phyloP scores from a whole-genome alignment of 2,329 filamentous ascomycete species.

The Davidsoniella neocaledoniae region DNA sequence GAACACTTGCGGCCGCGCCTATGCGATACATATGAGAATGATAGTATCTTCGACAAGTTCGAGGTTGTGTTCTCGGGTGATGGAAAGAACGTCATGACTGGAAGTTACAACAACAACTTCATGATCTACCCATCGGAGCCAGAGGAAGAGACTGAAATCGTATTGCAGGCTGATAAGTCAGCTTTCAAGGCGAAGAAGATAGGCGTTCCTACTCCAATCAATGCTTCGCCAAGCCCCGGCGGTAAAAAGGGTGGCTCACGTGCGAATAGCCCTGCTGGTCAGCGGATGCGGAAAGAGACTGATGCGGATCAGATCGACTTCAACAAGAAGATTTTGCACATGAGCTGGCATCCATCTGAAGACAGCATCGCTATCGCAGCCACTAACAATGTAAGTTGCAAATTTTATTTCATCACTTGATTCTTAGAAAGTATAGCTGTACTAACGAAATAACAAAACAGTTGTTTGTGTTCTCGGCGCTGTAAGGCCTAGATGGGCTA shows the following conservation, averaged over 20 bases:
- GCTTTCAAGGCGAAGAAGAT: slow-evolving; percentile 99
- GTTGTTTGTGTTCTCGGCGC: slow-evolving; percentile 65
- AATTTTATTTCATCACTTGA: background rate
- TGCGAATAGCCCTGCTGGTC: slow-evolving; percentile 76
- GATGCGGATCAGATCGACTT: slow-evolving; percentile 99
- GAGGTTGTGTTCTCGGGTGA: slow-evolving; percentile 98
- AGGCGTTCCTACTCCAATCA: slow-evolving; percentile 92
- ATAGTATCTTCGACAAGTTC: slow-evolving; percentile 99
- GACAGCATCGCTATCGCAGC: slow-evolving; percentile 99
- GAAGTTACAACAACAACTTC: slow-evolving; percentile 99
- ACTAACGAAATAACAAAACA: slow-evolving; percentile 19
- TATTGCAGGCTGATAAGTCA: slow-evolving; percentile 94
- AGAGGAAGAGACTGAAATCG: slow-evolving; percentile 91
- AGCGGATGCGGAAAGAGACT: slow-evolving; percentile 96
- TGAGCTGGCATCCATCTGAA: slow-evolving; percentile 99
- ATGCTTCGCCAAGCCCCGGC: slow-evolving; percentile 57
- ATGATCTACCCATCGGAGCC: slow-evolving; percentile 99
- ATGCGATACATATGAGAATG: slow-evolving; percentile 98
- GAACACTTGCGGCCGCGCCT: slow-evolving; percentile 86
- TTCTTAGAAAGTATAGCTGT: background rate
- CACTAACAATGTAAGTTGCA: slow-evolving; percentile 82
- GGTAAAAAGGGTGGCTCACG: slow-evolving; percentile 80
- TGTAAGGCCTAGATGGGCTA: slow-evolving; percentile 27
- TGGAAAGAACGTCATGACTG: slow-evolving; percentile 98
- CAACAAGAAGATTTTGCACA: slow-evolving; percentile 99